phyloP scores from a whole-genome alignment of 306 rosid genomes.

The Acacia acuminata region DNA sequence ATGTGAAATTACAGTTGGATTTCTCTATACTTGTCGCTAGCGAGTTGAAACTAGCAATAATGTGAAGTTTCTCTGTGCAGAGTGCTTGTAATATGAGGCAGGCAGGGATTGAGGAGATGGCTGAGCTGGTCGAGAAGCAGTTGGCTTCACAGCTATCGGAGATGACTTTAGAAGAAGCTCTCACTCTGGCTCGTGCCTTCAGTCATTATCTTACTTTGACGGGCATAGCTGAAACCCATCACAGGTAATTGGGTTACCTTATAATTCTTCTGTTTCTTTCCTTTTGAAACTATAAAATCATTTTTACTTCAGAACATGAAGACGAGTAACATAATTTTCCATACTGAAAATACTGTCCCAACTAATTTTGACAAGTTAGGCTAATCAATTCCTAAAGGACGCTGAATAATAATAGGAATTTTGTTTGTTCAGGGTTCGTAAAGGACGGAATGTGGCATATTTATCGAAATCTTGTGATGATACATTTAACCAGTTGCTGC shows the following conservation, averaged over 20 bases:
- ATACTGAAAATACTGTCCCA: neutral
- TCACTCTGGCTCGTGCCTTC: conserved; percentile 85
- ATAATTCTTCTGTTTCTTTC: neutral
- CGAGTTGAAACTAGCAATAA: conserved; percentile 26
- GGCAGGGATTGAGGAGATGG: conserved; percentile 78
- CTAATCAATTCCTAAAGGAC: neutral
- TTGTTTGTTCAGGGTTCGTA: conserved; percentile 68
- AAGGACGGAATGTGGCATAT: conserved; percentile 58
- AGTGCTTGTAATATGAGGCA: conserved; percentile 88
- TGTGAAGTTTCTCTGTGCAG: conserved; percentile 37
- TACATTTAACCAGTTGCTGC: conserved; percentile 74
- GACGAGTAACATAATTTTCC: neutral
- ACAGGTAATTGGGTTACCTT: conserved; percentile 47
- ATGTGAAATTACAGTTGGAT: neutral
- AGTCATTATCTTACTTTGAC: conserved; percentile 86
- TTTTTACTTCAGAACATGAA: conserved; percentile 15
- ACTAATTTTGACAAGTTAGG: neutral
- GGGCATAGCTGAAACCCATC: conserved; percentile 97
- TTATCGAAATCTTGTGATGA: conserved; percentile 86
- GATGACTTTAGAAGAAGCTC: conserved; percentile 84
- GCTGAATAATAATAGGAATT: neutral
- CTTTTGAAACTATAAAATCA: neutral
- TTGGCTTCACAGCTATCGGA: conserved; percentile 79
- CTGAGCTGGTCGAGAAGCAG: conserved; percentile 86
- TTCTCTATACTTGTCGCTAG: neutral